Conservation (phyloP, 108 stramenopile species). For the Cyclotella baltica region DNA sequence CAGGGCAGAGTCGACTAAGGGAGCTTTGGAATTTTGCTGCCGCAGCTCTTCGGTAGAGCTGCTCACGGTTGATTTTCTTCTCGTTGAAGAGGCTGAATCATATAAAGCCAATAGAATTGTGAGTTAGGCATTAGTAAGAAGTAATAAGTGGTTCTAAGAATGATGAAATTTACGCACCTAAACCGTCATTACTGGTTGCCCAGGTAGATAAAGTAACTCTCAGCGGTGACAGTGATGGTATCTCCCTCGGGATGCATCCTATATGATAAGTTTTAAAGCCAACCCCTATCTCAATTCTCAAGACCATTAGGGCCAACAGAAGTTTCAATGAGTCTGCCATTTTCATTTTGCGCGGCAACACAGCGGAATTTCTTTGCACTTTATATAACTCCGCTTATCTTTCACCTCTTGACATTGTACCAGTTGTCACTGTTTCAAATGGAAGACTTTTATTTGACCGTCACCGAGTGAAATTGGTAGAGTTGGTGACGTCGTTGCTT, state of each 20-base stretch:
- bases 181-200: conserved; percentile 47
- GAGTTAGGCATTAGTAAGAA: neutral
- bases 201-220: conserved; percentile 34
- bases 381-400: neutral
- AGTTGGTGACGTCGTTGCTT: too few species aligned
- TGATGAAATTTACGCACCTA: conserved; percentile 14
- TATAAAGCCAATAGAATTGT: too few species aligned
- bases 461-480: too few species aligned
- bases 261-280: conserved; percentile 18
- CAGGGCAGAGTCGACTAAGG: conserved; percentile 76
- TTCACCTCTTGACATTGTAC: neutral
- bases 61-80: neutral
- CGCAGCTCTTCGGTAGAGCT: neutral
- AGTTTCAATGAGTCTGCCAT: neutral
- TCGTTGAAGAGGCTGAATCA: conserved; percentile 21
- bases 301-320: neutral
- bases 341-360: neutral
- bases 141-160: neutral
- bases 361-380: neutral
- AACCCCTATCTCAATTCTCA: neutral
- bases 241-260: conserved; percentile 12
- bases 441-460: too few species aligned
- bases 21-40: conserved; percentile 51
- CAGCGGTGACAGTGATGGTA: conserved; percentile 29
- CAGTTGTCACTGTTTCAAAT: too few species aligned